Evolutionary conservation across 2,329 filamentous ascomycete genomes (phyloP).

Genomic region (Epicoccum sorghinum): DNA sequence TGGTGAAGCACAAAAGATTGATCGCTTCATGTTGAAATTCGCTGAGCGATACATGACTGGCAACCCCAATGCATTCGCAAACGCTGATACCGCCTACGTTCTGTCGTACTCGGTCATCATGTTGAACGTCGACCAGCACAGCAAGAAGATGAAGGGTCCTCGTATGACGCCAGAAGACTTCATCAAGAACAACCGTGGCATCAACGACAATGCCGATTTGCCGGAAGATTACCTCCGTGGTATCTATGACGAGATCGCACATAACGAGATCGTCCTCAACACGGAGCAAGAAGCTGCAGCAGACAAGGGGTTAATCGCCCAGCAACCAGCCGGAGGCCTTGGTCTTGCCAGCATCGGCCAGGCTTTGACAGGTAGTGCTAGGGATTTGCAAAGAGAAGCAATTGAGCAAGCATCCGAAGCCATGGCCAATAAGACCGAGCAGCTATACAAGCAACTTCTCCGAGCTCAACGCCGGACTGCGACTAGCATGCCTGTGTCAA

Average conservation of each 20-base stretch:
- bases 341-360: slow-evolving; percentile 85
- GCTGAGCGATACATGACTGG: slow-evolving; percentile 93
- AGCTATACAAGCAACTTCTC: slow-evolving; percentile 92
- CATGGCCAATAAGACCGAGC: slow-evolving; percentile 80
- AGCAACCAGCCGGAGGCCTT: slow-evolving; percentile 63
- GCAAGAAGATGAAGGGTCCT: slow-evolving; percentile 76
- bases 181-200: slow-evolving; percentile 98
- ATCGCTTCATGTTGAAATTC: slow-evolving; percentile 99
- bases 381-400: slow-evolving; percentile 89
- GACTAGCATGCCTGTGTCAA: slow-evolving; percentile 68
- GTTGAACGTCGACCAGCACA: slow-evolving; percentile 95
- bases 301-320: slow-evolving; percentile 67
- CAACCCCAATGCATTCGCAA: slow-evolving; percentile 96
- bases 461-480: slow-evolving; percentile 85
- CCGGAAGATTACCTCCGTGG: slow-evolving; percentile 87
- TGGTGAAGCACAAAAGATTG: slow-evolving; percentile 97
- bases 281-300: slow-evolving; percentile 91
- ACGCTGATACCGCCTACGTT: slow-evolving; percentile 96
- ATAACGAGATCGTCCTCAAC: slow-evolving; percentile 91
- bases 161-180: slow-evolving; percentile 98
- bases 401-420: slow-evolving; percentile 96
- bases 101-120: slow-evolving; percentile 95
- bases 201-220: slow-evolving; percentile 94
- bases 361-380: slow-evolving; percentile 87
- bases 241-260: slow-evolving; percentile 91